Percentiles rank a stretch among this genome's conserved stretches.
Conservation (phyloP, 2,329 filamentous ascomycete species). For the Calonectria naviculata region DNA sequence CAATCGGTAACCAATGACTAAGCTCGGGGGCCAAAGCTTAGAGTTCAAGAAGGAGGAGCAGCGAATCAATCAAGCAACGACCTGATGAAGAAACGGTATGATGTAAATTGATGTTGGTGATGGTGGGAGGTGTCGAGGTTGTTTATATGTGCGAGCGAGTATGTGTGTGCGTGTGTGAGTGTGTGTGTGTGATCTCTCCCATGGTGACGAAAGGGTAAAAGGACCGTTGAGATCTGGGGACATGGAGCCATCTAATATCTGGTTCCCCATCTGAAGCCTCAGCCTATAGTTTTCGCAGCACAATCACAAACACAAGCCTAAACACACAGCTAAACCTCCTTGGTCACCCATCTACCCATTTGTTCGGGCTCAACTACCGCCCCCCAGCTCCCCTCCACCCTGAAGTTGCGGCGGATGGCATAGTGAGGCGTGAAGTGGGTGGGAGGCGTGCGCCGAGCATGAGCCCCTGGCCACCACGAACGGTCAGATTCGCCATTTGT, state of each 20-base stretch:
- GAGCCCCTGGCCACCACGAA: slow-evolving; percentile 22
- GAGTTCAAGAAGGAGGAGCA: not conserved
- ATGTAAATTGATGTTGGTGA: not conserved
- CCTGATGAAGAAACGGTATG: not conserved
- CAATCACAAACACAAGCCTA: slow-evolving; percentile 8
- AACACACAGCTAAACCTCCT: not conserved
- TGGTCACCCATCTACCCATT: slow-evolving; percentile 14
- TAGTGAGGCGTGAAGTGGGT: slow-evolving; percentile 5
- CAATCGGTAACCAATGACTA: slow-evolving; percentile 12
- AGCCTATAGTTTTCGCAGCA: not conserved
- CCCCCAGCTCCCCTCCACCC: slow-evolving; percentile 17
- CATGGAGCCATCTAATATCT: slow-evolving; percentile 23
- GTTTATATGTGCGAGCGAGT: not conserved
- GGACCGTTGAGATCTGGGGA: slow-evolving; percentile 19
- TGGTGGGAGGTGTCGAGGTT: not conserved
- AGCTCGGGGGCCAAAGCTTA: slow-evolving; percentile 12
- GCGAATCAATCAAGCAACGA: not conserved
- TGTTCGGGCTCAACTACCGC: slow-evolving; percentile 22
- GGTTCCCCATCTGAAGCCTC: slow-evolving; percentile 5
- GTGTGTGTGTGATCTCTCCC: not conserved
- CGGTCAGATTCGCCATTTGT: slow-evolving; percentile 17
- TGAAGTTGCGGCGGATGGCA: slow-evolving; percentile 18
- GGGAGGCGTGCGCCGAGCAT: slow-evolving; percentile 9
- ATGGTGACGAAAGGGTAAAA: slow-evolving; percentile 6
- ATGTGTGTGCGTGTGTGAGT: not conserved